Conservation (phyloP, 2,329 filamentous ascomycete genomes). For the Orbilia quercus region DNA sequence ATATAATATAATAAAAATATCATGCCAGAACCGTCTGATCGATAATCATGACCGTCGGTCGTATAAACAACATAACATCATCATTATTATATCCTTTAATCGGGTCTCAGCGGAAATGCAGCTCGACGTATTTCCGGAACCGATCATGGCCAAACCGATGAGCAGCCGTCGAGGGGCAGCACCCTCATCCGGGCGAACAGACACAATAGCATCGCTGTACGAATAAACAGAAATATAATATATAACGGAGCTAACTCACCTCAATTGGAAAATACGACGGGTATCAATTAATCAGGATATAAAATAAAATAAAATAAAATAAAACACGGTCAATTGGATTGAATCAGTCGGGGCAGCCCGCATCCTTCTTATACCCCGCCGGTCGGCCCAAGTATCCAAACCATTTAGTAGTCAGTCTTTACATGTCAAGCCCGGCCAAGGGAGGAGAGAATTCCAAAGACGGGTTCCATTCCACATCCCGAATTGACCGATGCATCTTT, state of each 20-base stretch:
- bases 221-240: too few relatives aligned
- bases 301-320: not conserved
- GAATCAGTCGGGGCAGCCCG: slow-evolving; percentile 14
- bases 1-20: not conserved
- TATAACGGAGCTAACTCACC: slow-evolving; percentile 9
- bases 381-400: not conserved
- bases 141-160: too few relatives aligned
- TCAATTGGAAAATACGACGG: not conserved
- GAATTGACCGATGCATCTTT: slow-evolving; percentile 14
- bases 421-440: slow-evolving; percentile 3
- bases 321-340: not conserved
- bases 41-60: slow-evolving; percentile 1
- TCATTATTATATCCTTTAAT: not conserved
- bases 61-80: too few relatives aligned
- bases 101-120: slow-evolving; percentile 3
- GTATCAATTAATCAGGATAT: not conserved
- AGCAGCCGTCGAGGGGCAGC: too few relatives aligned
- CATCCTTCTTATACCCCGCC: slow-evolving; percentile 22
- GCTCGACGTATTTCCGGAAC: too few relatives aligned
- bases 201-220: too few relatives aligned
- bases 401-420: not conserved
- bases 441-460: too few relatives aligned
- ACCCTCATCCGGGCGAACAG: too few relatives aligned
- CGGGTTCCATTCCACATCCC: slow-evolving; percentile 34
- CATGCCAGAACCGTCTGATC: not conserved